Evolutionary conservation across 768 basidiomycete species (phyloP).

Genomic region (Suillus sp.): DNA sequence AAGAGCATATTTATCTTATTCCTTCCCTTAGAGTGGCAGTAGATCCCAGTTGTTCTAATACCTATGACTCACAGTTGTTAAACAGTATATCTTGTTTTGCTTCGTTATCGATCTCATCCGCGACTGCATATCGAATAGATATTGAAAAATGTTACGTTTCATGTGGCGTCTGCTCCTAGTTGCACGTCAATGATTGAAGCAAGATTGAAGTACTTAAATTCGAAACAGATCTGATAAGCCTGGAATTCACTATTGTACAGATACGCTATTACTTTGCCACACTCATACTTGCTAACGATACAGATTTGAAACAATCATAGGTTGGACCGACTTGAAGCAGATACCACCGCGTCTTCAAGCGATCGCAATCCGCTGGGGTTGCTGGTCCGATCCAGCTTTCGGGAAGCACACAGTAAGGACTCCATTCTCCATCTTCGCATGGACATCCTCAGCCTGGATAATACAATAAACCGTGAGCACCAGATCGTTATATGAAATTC

Average conservation of each 20-base stretch:
- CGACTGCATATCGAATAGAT: no score
- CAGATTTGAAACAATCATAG: neutral
- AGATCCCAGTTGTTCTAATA: no score
- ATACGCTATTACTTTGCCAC: neutral
- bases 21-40: no score
- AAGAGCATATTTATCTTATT: no score
- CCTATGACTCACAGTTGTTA: no score
- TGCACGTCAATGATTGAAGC: no score
- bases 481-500: neutral
- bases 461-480: neutral
- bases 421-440: neutral
- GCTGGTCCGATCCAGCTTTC: neutral
- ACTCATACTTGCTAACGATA: neutral
- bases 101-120: no score
- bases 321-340: neutral
- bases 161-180: neutral
- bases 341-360: neutral
- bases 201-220: neutral
- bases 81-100: no score
- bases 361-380: conserved; percentile 20
- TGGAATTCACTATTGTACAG: neutral
- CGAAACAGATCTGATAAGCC: no score
- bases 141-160: neutral
- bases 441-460: neutral
- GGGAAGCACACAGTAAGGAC: neutral